phyloP scores from a whole-genome alignment of 2,329 filamentous ascomycete species.

The Elsinoe batatas region DNA sequence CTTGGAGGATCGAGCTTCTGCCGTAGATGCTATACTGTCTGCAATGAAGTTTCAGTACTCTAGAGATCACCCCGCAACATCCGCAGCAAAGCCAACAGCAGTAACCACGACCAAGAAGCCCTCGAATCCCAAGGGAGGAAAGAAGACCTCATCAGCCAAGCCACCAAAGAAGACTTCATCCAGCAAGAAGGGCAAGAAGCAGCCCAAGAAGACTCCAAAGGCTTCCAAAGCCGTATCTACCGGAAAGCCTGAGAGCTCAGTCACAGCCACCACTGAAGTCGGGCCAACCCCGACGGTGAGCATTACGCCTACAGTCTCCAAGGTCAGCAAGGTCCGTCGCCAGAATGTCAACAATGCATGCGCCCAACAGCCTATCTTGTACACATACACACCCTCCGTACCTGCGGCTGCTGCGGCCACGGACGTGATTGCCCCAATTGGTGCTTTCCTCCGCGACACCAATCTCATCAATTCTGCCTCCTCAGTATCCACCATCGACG shows the following conservation, averaged over 20 bases:
- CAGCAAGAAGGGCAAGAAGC: not conserved
- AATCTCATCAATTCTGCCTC: not conserved
- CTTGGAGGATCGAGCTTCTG: not conserved
- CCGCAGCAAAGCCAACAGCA: not conserved
- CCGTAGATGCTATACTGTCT: not conserved
- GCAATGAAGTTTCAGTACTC: slow-evolving; percentile 4
- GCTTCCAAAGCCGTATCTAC: not conserved
- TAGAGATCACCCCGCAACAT: slow-evolving; percentile 1
- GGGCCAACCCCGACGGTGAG: not conserved
- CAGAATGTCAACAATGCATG: slow-evolving; percentile 2
- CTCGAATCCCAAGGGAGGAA: not conserved
- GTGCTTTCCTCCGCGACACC: not conserved
- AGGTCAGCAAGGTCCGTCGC: not conserved
- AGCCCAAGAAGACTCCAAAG: not conserved
- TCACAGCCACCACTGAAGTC: not conserved
- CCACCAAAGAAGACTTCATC: not conserved
- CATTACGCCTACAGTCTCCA: not conserved
- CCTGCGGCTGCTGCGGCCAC: not conserved
- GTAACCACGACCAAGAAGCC: not conserved
- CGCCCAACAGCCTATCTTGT: not conserved
- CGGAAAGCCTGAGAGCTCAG: not conserved
- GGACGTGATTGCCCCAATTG: slow-evolving; percentile 2
- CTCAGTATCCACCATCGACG: not conserved
- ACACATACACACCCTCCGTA: slow-evolving; percentile 3
- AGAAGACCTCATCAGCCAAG: not conserved